Evolutionary conservation across 2,329 filamentous ascomycete species (phyloP).

Genomic region (Chalaropsis thielavioides): DNA sequence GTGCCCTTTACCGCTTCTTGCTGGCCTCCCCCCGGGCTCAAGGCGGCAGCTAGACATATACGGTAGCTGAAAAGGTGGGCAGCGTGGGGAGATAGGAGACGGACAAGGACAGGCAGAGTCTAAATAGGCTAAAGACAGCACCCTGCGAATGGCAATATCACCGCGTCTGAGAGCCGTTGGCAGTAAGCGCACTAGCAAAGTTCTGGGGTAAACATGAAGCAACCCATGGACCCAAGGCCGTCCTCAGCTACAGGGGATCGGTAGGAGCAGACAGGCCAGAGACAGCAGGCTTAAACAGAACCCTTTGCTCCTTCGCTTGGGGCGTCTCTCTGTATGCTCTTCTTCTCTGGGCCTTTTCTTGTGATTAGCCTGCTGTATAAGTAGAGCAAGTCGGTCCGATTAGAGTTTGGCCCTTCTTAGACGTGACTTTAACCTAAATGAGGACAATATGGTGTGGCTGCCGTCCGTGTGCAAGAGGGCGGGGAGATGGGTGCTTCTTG

Average conservation of each 20-base stretch:
- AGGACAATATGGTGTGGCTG: too few relatives aligned
- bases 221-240: too few relatives aligned
- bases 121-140: conserved; percentile 1
- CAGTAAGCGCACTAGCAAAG: conserved; percentile 3
- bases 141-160: background rate
- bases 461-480: too few relatives aligned
- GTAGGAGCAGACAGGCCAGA: background rate
- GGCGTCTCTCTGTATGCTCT: background rate
- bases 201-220: background rate
- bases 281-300: background rate
- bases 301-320: background rate
- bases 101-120: background rate
- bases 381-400: background rate
- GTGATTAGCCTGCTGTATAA: background rate
- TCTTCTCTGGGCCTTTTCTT: background rate
- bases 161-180: background rate
- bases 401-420: background rate
- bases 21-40: background rate
- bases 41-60: background rate
- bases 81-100: background rate
- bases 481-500: background rate
- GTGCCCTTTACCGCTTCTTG: background rate
- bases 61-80: background rate
- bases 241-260: too few relatives aligned
- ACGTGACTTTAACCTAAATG: too few relatives aligned